A percentile compares a stretch with the other conserved stretches of the same genome.
These are phyloP conservation scores for Annulohypoxylon maeteangense DNA, from an alignment of 495 filamentous ascomycete genomes.

Conservation along the genomic window DNA sequence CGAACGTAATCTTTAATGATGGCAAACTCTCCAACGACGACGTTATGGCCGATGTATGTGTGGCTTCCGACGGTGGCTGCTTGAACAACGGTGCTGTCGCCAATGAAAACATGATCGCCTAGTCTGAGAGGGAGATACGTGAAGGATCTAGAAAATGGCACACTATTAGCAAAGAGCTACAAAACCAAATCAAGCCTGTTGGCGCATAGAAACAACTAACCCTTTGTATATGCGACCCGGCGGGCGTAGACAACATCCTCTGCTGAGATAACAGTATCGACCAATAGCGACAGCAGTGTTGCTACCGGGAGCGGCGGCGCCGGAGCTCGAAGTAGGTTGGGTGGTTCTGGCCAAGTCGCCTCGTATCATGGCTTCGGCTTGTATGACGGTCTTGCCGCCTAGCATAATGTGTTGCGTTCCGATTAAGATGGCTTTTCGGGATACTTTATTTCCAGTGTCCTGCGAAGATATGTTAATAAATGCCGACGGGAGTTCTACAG, in stretches of 20 bases:
- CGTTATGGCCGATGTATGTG: slow-evolving; percentile 80
- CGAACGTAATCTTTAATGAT: slow-evolving; percentile 91
- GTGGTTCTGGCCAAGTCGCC: slow-evolving; percentile 81
- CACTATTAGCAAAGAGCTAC: slow-evolving; percentile 4
- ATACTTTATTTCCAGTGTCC: slow-evolving; percentile 99
- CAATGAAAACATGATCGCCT: slow-evolving; percentile 91
- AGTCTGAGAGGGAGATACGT: slow-evolving; percentile 89
- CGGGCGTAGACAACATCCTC: slow-evolving; percentile 77
- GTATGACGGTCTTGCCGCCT: slow-evolving; percentile 93
- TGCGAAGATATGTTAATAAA: slow-evolving; percentile 47
- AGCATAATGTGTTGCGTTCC: slow-evolving; percentile 98
- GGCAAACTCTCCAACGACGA: slow-evolving; percentile 81
- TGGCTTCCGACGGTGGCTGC: slow-evolving; percentile 82
- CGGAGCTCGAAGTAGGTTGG: slow-evolving; percentile 51
- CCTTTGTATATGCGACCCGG: slow-evolving; percentile 78
- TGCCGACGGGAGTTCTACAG: neutral
- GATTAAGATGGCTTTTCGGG: slow-evolving; percentile 86
- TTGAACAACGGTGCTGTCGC: slow-evolving; percentile 75
- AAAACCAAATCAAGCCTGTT: neutral
- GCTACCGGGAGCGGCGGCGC: slow-evolving; percentile 48
- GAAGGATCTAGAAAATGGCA: slow-evolving; percentile 54
- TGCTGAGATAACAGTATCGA: slow-evolving; percentile 84
- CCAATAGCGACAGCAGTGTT: slow-evolving; percentile 86
- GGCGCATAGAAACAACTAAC: slow-evolving; percentile 46
- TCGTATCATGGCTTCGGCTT: slow-evolving; percentile 89